Evolutionary conservation across 192 early-diverging fungal genomes (phyloP).

Genomic region (Phycomyces nitens): DNA sequence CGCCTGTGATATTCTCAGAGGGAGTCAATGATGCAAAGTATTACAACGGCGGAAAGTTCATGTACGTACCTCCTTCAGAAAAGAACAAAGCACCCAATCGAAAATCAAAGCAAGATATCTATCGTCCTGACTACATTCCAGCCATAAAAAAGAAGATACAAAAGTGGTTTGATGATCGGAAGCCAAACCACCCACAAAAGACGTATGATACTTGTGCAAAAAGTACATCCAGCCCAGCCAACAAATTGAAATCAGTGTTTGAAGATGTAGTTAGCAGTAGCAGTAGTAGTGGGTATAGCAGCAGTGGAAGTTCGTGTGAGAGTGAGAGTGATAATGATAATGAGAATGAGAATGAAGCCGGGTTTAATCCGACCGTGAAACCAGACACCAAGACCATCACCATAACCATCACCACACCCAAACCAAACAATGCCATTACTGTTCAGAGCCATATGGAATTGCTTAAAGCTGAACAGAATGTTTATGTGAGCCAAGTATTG

Average conservation of each 20-base stretch:
- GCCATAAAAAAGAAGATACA: conserved; percentile 8
- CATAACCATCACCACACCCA: neutral
- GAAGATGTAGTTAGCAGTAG: neutral
- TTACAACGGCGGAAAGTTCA: conserved; percentile 36
- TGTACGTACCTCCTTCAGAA: conserved; percentile 15
- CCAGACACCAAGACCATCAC: neutral
- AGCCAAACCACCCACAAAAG: neutral
- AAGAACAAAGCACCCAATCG: neutral
- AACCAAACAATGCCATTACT: neutral
- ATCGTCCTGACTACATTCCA: conserved; percentile 37
- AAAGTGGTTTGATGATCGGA: neutral
- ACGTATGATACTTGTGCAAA: neutral
- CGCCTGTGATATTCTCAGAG: conserved; percentile 20
- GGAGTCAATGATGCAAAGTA: conserved; percentile 38
- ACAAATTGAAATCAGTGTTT: neutral
- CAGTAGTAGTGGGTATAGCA: conserved; percentile 9
- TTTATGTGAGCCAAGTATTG: neutral
- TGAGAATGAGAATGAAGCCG: conserved; percentile 1
- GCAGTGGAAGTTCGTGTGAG: neutral
- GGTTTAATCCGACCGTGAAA: neutral
- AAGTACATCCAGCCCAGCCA: neutral
- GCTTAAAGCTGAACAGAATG: neutral
- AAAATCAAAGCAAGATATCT: conserved; percentile 15
- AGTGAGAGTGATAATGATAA: conserved; percentile 11
- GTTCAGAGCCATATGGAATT: neutral